Evolutionary conservation across 2,329 filamentous ascomycete genomes (phyloP), one percentile per base, ranked within the genome.

Genomic region (Teratosphaeria viscida): DNA sequence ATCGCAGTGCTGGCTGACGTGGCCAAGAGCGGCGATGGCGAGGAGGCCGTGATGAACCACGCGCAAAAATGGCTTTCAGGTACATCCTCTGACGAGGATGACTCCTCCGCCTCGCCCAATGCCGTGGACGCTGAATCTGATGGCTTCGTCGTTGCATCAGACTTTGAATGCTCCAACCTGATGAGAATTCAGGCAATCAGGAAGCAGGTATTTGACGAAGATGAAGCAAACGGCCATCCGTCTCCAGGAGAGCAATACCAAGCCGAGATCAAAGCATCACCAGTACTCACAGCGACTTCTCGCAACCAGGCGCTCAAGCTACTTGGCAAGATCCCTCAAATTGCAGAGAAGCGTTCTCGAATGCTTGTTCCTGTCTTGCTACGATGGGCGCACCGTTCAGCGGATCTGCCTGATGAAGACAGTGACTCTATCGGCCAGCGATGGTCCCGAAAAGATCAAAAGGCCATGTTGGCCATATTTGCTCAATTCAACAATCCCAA

Each of bases 331-430:
- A 79, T 89, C 32, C 90, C 94, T 11, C 78, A 81, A 11, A 76
- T 95, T 54, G 92, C 90, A 0, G 94, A 99, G 74, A 95, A 88
- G 72, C 83, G 86, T 37, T 96, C 92, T 8, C 87, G 92, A 37
- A 82, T 85, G 64, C 79, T 99, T 27, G 88, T 97, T 1, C 94
- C 95, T 1, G 82, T 92, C 62, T 87, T 99, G 43, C 78, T 99
- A 6, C 83, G 85, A 19, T 96, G 92, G 90, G 85, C 85, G n/a
- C 77, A 77, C 6, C 43, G 43, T 49, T 79, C 81, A 14, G 77
- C 79, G 8, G 79, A 81, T 23, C 52, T 49, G 6, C 62, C 66
- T n/a, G 61, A 67, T 6, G 61, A 66, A 2, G 63, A 66, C 1
- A 56, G 63, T 2, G 61, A 57, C 2, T 63, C 65, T 3, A 55